These are phyloP conservation scores for Ascochyta clinopodiicola DNA, from an alignment of 2,329 filamentous ascomycete genomes.

Conservation along the genomic window DNA sequence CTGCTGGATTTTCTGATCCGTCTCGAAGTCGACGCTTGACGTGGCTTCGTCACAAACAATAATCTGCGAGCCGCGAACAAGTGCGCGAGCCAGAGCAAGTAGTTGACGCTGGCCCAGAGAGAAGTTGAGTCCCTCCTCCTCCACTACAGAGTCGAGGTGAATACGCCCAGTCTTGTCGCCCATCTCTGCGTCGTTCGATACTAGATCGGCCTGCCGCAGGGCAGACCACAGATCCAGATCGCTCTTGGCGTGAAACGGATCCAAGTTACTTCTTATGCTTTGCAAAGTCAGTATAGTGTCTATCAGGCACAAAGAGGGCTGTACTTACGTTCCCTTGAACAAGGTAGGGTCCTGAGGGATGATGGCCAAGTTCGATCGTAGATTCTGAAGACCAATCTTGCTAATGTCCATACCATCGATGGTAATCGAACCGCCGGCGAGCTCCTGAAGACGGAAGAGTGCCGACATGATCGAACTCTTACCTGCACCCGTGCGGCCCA, in stretches of 20 bases:
- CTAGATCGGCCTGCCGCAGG: constrained; percentile 76
- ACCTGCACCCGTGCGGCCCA: constrained; percentile 81
- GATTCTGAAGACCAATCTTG: constrained; percentile 74
- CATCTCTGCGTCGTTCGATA: constrained; percentile 57
- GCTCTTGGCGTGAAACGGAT: constrained; percentile 79
- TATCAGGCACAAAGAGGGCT: background rate
- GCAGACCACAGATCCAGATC: constrained; percentile 81
- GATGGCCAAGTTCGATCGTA: constrained; percentile 78
- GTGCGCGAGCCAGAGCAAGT: constrained; percentile 79
- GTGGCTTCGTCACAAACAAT: constrained; percentile 98
- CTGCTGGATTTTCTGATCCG: constrained; percentile 81
- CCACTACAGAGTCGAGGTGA: constrained; percentile 82
- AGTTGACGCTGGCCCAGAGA: constrained; percentile 93
- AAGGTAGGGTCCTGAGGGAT: constrained; percentile 86
- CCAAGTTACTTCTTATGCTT: constrained; percentile 73
- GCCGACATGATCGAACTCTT: constrained; percentile 86
- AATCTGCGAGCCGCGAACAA: constrained; percentile 86
- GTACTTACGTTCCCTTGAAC: constrained; percentile 70
- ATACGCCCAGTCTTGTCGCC: constrained; percentile 65
- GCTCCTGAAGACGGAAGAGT: constrained; percentile 72
- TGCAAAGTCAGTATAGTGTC: too few relatives aligned
- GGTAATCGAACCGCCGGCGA: constrained; percentile 55
- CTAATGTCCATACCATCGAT: constrained; percentile 66
- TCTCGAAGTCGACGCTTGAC: constrained; percentile 83
- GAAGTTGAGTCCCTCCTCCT: constrained; percentile 98